Conservation (phyloP, 306 rosid genomes). For the Trichosanthes cucumerina region DNA sequence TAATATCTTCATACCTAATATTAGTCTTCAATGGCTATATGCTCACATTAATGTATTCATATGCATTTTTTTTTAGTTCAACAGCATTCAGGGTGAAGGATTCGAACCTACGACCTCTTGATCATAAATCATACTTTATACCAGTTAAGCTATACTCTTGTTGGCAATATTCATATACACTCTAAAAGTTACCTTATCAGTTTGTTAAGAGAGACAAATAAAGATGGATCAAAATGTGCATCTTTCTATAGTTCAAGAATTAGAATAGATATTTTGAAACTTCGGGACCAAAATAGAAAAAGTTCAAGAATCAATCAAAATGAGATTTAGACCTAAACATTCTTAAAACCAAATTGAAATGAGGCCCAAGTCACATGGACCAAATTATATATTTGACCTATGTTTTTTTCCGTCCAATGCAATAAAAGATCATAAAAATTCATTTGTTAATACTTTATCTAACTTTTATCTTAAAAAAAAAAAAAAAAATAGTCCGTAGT, state of each 20-base stretch:
- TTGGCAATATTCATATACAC: too few species aligned
- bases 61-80: too few species aligned
- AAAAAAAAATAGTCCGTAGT: background rate
- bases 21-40: background rate
- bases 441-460: background rate
- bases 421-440: background rate
- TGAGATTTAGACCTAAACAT: background rate
- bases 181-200: background rate
- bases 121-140: too few species aligned
- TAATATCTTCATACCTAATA: too few species aligned
- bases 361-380: background rate
- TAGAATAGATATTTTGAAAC: background rate
- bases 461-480: background rate
- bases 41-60: too few species aligned
- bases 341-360: background rate
- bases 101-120: too few species aligned
- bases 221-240: background rate
- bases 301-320: background rate
- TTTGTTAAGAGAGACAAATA: background rate
- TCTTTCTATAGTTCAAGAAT: background rate
- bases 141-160: too few species aligned
- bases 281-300: background rate
- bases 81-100: too few species aligned
- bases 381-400: background rate
- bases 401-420: background rate